Conservation (phyloP, 2,329 filamentous ascomycete species). For the Pseudogymnoascus sp. region DNA sequence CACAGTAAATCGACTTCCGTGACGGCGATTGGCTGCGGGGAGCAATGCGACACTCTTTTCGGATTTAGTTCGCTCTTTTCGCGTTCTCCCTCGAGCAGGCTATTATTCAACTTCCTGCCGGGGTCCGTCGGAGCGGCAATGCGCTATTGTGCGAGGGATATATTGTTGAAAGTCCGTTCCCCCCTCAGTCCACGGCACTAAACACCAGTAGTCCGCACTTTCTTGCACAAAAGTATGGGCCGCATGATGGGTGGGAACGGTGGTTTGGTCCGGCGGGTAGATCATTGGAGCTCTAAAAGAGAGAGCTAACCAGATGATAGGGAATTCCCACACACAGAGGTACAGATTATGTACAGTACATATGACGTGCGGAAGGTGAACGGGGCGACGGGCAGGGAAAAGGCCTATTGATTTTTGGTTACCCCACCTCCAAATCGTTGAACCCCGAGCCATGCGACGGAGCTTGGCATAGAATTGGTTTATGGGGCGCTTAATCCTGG, state of each 20-base stretch:
- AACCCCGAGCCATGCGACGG: conserved; percentile 3
- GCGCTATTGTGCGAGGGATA: neutral
- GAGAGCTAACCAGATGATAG: neutral
- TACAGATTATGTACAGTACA: neutral
- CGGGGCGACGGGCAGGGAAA: neutral
- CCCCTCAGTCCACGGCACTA: neutral
- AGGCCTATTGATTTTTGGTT: neutral
- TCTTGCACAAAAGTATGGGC: neutral
- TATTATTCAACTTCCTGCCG: neutral
- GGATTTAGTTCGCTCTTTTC: neutral
- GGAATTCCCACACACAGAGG: neutral
- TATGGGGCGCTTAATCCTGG: neutral
- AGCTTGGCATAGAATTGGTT: neutral
- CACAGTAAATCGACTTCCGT: neutral
- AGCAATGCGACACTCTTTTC: neutral
- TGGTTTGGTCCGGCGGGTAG: neutral
- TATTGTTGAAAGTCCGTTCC: neutral
- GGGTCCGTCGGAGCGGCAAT: neutral
- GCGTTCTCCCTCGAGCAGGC: neutral
- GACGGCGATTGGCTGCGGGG: neutral
- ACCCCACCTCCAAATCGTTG: neutral
- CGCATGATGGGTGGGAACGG: neutral
- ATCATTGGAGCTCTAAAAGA: conserved; percentile 1
- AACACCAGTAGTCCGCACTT: neutral
- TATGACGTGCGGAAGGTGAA: conserved; percentile 4